phyloP scores from a whole-genome alignment of 257 asterid genomes.

The Fraxinus cuspidata region DNA sequence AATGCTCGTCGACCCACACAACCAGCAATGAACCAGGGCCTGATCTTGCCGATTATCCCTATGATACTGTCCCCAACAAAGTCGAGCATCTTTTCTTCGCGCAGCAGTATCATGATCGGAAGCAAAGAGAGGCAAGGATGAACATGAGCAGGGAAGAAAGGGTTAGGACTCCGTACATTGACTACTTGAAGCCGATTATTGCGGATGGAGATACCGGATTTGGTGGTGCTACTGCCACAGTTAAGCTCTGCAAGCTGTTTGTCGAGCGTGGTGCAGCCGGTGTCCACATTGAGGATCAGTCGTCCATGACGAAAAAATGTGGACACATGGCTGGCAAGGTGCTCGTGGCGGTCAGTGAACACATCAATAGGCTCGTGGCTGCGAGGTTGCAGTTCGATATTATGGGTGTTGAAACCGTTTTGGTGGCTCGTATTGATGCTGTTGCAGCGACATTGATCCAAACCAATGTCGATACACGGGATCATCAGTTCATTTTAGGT shows the following conservation, averaged over 20 bases:
- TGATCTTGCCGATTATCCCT: slow-evolving; percentile 94
- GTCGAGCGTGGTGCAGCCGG: slow-evolving; percentile 99
- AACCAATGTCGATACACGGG: slow-evolving; percentile 83
- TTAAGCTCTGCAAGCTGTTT: slow-evolving; percentile 88
- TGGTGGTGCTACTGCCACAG: slow-evolving; percentile 96
- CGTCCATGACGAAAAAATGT: slow-evolving; percentile 87
- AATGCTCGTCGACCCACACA: slow-evolving; percentile 97
- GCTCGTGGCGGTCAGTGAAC: slow-evolving; percentile 85
- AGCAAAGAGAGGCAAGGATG: slow-evolving; percentile 92
- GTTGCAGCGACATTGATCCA: slow-evolving; percentile 89
- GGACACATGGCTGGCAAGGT: slow-evolving; percentile 99
- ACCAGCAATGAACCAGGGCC: slow-evolving; percentile 94
- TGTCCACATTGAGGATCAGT: slow-evolving; percentile 98
- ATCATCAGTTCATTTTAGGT: slow-evolving; percentile 86
- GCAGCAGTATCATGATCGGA: slow-evolving; percentile 91
- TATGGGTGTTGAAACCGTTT: slow-evolving; percentile 91
- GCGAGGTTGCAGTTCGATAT: slow-evolving; percentile 92
- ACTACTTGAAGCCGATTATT: slow-evolving; percentile 85
- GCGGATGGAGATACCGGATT: slow-evolving; percentile 99
- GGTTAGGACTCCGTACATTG: slow-evolving; percentile 65
- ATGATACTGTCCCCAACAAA: slow-evolving; percentile 95
- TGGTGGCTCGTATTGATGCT: slow-evolving; percentile 90
- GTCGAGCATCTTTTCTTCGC: slow-evolving; percentile 94
- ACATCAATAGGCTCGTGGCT: slow-evolving; percentile 85
- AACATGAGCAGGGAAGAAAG: slow-evolving; percentile 76